Evolutionary conservation across 345 rosid species (phyloP).

Genomic region (Euphorbia tirucalli): DNA sequence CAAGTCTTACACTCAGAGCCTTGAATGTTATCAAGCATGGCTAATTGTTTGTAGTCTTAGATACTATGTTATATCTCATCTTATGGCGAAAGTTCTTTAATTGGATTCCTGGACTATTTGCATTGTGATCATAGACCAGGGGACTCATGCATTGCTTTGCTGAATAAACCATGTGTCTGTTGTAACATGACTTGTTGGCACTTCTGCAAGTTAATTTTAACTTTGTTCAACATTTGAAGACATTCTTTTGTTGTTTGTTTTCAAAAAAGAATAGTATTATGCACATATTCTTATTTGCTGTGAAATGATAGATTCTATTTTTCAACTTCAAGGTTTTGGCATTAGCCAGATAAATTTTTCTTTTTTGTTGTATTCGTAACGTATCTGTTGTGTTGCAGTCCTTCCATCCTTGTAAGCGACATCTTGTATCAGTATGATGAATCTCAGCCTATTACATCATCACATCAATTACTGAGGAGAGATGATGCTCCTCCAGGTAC

Average conservation of each 20-base stretch:
- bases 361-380: not conserved
- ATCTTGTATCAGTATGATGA: conserved; percentile 50
- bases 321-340: not conserved
- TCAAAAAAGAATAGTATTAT: not conserved
- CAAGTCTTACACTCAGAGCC: no score
- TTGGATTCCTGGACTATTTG: not conserved
- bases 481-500: conserved; percentile 49
- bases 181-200: not conserved
- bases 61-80: not conserved
- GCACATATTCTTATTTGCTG: not conserved
- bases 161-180: not conserved
- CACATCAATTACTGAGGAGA: conserved; percentile 50
- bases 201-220: not conserved
- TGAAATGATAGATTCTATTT: not conserved
- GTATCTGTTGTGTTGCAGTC: conserved; percentile 41
- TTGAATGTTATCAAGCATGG: not conserved
- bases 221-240: not conserved
- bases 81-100: no score
- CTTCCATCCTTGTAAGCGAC: conserved; percentile 72
- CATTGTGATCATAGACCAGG: not conserved
- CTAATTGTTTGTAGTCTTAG: no score
- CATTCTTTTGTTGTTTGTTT: not conserved
- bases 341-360: not conserved
- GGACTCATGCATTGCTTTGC: not conserved
- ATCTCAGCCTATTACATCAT: conserved; percentile 31